Percentiles rank a stretch among this genome's conserved stretches.
phyloP scores from a whole-genome alignment of 1,284 basidiomycete species.

The Tilletia walkeri region DNA sequence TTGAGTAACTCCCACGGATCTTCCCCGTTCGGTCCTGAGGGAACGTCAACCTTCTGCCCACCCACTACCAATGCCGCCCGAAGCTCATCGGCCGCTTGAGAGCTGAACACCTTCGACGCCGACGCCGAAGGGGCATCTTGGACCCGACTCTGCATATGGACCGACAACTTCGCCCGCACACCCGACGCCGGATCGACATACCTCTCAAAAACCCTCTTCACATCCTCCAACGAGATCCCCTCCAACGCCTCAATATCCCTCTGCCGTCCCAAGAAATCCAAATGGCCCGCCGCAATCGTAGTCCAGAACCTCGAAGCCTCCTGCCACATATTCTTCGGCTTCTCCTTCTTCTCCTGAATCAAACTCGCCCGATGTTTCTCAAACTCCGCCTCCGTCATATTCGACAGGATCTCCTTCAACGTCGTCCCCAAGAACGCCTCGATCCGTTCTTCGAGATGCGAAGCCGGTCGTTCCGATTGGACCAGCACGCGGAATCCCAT shows the following conservation, averaged over 20 bases:
- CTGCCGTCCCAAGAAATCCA: slow-evolving; percentile 61
- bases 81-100: slow-evolving; percentile 68
- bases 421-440: slow-evolving; percentile 74
- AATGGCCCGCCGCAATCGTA: slow-evolving; percentile 65
- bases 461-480: slow-evolving; percentile 81
- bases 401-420: slow-evolving; percentile 61
- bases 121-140: slow-evolving; percentile 26
- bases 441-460: slow-evolving; percentile 82
- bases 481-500: slow-evolving; percentile 82
- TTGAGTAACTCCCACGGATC: slow-evolving; percentile 59
- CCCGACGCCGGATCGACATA: slow-evolving; percentile 62
- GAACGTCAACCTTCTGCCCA: slow-evolving; percentile 59
- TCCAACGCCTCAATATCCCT: slow-evolving; percentile 69
- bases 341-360: slow-evolving; percentile 51
- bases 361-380: slow-evolving; percentile 43
- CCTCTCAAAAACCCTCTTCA: slow-evolving; percentile 71
- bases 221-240: slow-evolving; percentile 71
- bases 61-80: slow-evolving; percentile 61
- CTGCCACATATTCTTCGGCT: slow-evolving; percentile 50
- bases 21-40: slow-evolving; percentile 57
- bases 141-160: slow-evolving; percentile 60
- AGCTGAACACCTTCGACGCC: slow-evolving; percentile 64
- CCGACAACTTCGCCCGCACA: slow-evolving; percentile 38
- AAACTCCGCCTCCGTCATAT: slow-evolving; percentile 46
- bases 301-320: slow-evolving; percentile 59